phyloP scores from a whole-genome alignment of 495 filamentous ascomycete genomes.

The Aspergillus diversus region DNA sequence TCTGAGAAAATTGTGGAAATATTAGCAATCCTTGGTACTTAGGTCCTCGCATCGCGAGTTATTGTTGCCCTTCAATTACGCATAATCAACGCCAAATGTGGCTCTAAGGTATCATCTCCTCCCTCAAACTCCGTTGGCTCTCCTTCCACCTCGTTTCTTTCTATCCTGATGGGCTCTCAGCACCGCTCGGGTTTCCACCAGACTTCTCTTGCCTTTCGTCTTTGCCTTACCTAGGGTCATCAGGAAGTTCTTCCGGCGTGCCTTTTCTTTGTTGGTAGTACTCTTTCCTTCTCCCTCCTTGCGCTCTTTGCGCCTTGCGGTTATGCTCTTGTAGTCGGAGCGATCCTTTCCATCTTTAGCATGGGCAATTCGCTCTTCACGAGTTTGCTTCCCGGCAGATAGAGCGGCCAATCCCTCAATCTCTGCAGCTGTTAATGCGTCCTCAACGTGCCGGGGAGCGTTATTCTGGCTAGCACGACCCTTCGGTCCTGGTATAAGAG shows the following conservation, averaged over 20 bases:
- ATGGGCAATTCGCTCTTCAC: slow-evolving; percentile 79
- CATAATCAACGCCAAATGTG: background rate
- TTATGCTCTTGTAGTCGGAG: slow-evolving; percentile 77
- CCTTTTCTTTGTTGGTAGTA: slow-evolving; percentile 97
- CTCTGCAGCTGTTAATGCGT: slow-evolving; percentile 81
- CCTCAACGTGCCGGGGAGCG: slow-evolving; percentile 70
- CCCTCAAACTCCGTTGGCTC: slow-evolving; percentile 62
- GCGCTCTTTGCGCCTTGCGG: slow-evolving; percentile 77
- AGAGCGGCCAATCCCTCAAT: slow-evolving; percentile 75
- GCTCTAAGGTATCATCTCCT: slow-evolving; percentile 6
- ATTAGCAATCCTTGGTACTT: no score
- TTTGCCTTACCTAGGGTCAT: slow-evolving; percentile 97
- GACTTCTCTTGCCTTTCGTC: slow-evolving; percentile 88
- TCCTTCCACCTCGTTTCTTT: slow-evolving; percentile 80
- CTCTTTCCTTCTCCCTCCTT: slow-evolving; percentile 89
- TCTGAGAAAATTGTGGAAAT: no score
- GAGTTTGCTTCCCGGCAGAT: slow-evolving; percentile 71
- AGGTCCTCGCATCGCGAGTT: no score
- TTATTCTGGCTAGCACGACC: slow-evolving; percentile 45
- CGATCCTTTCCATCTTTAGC: slow-evolving; percentile 77
- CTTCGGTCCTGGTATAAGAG: slow-evolving; percentile 52
- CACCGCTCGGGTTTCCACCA: slow-evolving; percentile 77
- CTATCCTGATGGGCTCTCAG: slow-evolving; percentile 82
- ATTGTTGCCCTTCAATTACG: no score
- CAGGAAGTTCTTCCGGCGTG: slow-evolving; percentile 92